Evolutionary conservation across 441 rosid genomes (phyloP), one percentile per base, ranked within the genome.

Genomic region (Hura crepitans): DNA sequence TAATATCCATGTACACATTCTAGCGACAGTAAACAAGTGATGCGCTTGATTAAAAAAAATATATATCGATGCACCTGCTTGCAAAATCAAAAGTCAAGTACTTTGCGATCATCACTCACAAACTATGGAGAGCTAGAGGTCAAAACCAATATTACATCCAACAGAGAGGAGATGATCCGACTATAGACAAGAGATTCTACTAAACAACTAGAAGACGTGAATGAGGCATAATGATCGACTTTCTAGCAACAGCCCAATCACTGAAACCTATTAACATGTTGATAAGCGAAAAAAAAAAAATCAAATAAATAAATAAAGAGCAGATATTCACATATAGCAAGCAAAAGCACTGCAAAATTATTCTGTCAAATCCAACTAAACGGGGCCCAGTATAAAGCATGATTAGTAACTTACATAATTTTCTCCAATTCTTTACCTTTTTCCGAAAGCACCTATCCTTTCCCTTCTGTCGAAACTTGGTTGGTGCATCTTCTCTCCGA

Each of bases 371-470:
- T 25, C 22, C 13, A 66, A 35, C 51, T 14, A 27, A 50, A 43
- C 23, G 14, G 43, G 35, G 17, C 2, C 2, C 28, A 30, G 18
- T 10, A 31, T 6, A 33, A 65, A 65, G 5, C 30, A 10, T 65
- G 46, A 20, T 30, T n/a, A 66, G n/a, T n/a, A 35, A 49, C 1
- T 31, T 61, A 49, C 9, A 37, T 46, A 31, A n/a, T 20, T 20
- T 49, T 22, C 17, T 43, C 65, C 31, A 14, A 47, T 47, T 13
- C 12, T 28, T 71, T 81, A 86, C 88, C 87, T 79, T 81, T 78
- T 80, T 85, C 76, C 78, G 69, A 73, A 83, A 86, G 79, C 87
- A 86, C 76, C 88, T 80, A 55, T 84, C 85, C 58, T 76, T 81
- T 68, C 84, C 79, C 76, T 86, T 86, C 78, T 80, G 80, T 22